Conservation (phyloP, 2,329 filamentous ascomycete genomes). For the Stromatinia cepivora region DNA sequence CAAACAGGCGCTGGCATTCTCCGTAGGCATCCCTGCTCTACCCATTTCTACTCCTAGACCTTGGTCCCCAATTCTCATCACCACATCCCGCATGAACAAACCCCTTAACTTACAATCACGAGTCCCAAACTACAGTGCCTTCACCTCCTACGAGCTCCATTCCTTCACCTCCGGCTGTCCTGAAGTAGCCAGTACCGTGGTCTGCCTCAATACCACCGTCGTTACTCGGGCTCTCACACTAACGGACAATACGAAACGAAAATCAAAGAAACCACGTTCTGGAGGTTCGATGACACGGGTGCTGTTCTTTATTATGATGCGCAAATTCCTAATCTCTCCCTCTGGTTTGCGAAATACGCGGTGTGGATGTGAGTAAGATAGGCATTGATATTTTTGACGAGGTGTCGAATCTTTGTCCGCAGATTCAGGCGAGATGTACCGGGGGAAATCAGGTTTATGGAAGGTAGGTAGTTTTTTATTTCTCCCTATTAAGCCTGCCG, state of each 20-base stretch:
- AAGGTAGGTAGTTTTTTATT: not conserved
- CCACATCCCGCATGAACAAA: not conserved
- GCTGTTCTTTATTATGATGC: constrained; percentile 47
- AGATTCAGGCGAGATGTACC: constrained; percentile 35
- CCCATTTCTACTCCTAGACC: not conserved
- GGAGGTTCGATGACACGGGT: constrained; percentile 48
- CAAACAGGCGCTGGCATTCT: constrained; percentile 21
- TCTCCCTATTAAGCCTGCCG: not conserved
- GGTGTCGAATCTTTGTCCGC: constrained; percentile 40
- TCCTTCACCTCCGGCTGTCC: constrained; percentile 43
- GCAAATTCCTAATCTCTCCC: constrained; percentile 46
- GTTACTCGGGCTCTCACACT: constrained; percentile 38
- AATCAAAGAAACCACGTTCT: constrained; percentile 47
- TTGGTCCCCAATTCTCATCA: not conserved
- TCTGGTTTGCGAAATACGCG: constrained; percentile 35
- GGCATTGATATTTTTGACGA: not conserved
- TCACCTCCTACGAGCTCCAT: constrained; percentile 41
- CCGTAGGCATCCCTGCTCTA: not conserved
- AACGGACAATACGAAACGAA: constrained; percentile 41
- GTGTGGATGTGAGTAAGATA: not conserved
- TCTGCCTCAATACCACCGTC: constrained; percentile 43
- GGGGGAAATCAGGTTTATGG: not conserved
- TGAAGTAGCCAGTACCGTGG: constrained; percentile 43
- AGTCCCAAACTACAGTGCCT: constrained; percentile 34
- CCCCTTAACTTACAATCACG: not conserved